Evolutionary conservation across 202 grass and related monocot species (phyloP).

Genomic region (Saccharum hybrid): DNA sequence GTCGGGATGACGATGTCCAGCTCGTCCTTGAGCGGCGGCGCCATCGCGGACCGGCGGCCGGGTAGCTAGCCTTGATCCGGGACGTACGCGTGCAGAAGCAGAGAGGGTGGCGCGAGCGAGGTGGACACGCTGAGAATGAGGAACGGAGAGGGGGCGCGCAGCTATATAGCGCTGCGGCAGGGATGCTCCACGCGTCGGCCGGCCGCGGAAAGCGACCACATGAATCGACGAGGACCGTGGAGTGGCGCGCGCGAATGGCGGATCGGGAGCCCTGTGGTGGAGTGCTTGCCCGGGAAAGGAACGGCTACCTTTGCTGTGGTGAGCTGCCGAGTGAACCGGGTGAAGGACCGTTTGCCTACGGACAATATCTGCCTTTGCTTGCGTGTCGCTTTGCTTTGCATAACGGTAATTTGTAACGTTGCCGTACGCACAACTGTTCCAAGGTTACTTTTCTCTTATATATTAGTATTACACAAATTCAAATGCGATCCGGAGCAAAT

Average conservation of each 20-base stretch:
- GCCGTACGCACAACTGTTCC: background rate
- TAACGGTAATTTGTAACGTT: background rate
- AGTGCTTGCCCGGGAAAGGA: conserved; percentile 54
- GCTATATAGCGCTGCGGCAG: conserved; percentile 30
- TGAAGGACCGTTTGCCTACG: conserved; percentile 32
- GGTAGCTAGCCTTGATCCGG: background rate
- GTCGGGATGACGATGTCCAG: conserved; percentile 95
- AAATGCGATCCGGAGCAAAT: background rate
- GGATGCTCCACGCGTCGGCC: conserved; percentile 25
- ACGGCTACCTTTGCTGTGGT: conserved; percentile 44
- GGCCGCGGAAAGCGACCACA: conserved; percentile 8
- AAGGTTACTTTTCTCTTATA: background rate
- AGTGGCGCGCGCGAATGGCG: conserved; percentile 51
- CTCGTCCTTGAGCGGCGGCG: conserved; percentile 67
- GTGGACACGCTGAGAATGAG: conserved; percentile 31
- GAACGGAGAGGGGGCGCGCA: background rate
- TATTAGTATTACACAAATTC: too few species aligned
- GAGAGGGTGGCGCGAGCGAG: background rate
- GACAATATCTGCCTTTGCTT: background rate
- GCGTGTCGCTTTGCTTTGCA: too few species aligned
- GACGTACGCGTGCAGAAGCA: background rate
- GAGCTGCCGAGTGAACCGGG: conserved; percentile 24
- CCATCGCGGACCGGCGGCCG: conserved; percentile 58
- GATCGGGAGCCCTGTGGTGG: conserved; percentile 53
- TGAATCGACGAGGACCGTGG: conserved; percentile 33